These are phyloP conservation scores for Rubia peregrina DNA, from an alignment of 305 asterid species.

Conservation along the genomic window DNA sequence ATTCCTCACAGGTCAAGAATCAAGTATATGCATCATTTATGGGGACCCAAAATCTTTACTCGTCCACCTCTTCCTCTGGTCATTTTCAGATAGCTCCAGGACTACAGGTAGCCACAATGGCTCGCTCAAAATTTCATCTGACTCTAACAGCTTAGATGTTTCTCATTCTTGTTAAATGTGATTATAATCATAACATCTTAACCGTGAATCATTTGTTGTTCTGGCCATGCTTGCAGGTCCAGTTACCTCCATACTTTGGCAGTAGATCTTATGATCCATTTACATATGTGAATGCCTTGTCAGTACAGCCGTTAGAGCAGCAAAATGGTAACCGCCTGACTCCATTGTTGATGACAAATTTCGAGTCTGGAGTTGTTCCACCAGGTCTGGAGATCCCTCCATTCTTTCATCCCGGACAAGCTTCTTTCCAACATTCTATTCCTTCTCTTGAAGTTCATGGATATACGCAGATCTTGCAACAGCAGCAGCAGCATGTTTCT, in stretches of 20 bases:
- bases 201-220: not conserved
- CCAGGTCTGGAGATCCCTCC: slow-evolving; percentile 35
- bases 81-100: slow-evolving; percentile 31
- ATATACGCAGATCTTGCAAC: slow-evolving; percentile 33
- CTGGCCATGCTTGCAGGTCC: slow-evolving; percentile 29
- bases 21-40: slow-evolving; percentile 29
- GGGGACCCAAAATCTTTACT: slow-evolving; percentile 34
- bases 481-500: slow-evolving; percentile 24
- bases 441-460: slow-evolving; percentile 30
- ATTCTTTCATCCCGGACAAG: slow-evolving; percentile 35
- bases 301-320: slow-evolving; percentile 24
- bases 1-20: slow-evolving; percentile 31
- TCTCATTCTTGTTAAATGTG: not conserved
- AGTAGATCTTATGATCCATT: slow-evolving; percentile 17
- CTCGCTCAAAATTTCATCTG: not conserved
- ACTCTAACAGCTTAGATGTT: not conserved
- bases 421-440: slow-evolving; percentile 37
- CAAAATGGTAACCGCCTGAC: slow-evolving; percentile 28
- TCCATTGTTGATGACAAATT: slow-evolving; percentile 27
- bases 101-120: slow-evolving; percentile 40
- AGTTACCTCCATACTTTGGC: slow-evolving; percentile 36
- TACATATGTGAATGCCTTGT: slow-evolving; percentile 20
- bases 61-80: slow-evolving; percentile 29
- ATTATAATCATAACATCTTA: not conserved
- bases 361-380: slow-evolving; percentile 24